A percentile compares a stretch with the other conserved stretches of the same genome.
These are phyloP conservation scores for Citrus hindsii DNA, from an alignment of 345 rosid genomes.

Conservation along the genomic window DNA sequence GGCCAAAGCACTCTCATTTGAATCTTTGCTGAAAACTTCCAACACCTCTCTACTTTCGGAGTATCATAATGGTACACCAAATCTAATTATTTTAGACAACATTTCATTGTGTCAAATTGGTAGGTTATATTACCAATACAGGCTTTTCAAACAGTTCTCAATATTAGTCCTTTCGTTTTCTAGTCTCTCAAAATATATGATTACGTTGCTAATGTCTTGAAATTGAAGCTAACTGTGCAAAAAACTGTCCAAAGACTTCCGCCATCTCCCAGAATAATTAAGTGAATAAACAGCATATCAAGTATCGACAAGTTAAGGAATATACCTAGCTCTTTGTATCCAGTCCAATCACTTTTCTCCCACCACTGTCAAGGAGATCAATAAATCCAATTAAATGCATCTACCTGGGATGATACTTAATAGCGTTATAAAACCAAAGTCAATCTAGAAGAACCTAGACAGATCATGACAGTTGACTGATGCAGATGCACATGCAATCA, in stretches of 20 bases:
- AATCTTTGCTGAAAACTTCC: neutral
- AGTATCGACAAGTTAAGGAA: conserved; percentile 15
- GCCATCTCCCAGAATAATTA: neutral
- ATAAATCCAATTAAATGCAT: conserved; percentile 74
- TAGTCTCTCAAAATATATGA: neutral
- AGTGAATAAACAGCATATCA: neutral
- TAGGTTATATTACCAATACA: neutral
- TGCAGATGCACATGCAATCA: neutral
- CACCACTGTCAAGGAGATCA: conserved; percentile 99
- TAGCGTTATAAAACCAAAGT: conserved; percentile 42
- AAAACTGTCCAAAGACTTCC: neutral
- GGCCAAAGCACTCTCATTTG: neutral
- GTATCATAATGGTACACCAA: neutral
- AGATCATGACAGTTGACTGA: conserved; percentile 10
- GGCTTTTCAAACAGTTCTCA: neutral
- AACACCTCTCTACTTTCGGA: neutral
- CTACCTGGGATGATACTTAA: conserved; percentile 61
- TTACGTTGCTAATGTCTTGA: neutral
- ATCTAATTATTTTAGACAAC: neutral
- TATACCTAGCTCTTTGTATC: conserved; percentile 97
- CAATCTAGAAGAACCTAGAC: conserved; percentile 8
- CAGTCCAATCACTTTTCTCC: conserved; percentile 99
- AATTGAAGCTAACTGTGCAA: neutral
- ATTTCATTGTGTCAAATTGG: neutral
- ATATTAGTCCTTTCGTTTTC: neutral